Percentiles rank a stretch among this genome's conserved stretches.
These are phyloP conservation scores for Penicillium alfredii DNA, from an alignment of 495 filamentous ascomycete genomes.

Conservation along the genomic window DNA sequence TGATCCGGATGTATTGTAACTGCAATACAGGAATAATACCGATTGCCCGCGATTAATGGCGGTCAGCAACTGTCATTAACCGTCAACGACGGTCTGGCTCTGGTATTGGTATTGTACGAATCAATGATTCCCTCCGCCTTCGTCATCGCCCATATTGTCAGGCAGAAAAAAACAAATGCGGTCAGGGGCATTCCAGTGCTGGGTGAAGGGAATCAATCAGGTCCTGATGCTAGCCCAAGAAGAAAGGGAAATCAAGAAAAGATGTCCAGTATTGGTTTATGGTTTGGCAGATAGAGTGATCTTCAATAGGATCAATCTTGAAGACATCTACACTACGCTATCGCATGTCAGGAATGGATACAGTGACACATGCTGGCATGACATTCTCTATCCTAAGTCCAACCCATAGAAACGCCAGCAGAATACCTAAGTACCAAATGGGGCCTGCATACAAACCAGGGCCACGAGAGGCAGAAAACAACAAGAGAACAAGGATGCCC, in stretches of 20 bases:
- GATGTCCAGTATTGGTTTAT: no score
- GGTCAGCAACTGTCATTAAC: no score
- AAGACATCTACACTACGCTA: not conserved
- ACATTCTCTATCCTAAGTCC: conserved; percentile 28
- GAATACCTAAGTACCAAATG: conserved; percentile 14
- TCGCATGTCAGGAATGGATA: not conserved
- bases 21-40: no score
- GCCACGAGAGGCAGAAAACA: not conserved
- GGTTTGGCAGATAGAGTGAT: no score
- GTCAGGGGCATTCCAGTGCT: no score
- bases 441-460: conserved; percentile 14
- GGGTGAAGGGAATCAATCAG: no score
- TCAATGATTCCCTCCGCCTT: conserved; percentile 20
- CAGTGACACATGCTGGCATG: conserved; percentile 16
- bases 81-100: no score
- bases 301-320: no score
- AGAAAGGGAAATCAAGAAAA: no score
- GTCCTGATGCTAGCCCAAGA: no score
- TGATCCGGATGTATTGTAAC: conserved; percentile 7
- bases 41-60: no score
- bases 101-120: conserved; percentile 8
- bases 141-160: conserved; percentile 23
- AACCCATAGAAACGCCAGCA: conserved; percentile 19
- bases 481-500: no score
- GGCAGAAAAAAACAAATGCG: conserved; percentile 25